Evolutionary conservation across 2,329 filamentous ascomycete genomes (phyloP), one percentile per base, ranked within the genome.

Genomic region (Calonectria crousiana): DNA sequence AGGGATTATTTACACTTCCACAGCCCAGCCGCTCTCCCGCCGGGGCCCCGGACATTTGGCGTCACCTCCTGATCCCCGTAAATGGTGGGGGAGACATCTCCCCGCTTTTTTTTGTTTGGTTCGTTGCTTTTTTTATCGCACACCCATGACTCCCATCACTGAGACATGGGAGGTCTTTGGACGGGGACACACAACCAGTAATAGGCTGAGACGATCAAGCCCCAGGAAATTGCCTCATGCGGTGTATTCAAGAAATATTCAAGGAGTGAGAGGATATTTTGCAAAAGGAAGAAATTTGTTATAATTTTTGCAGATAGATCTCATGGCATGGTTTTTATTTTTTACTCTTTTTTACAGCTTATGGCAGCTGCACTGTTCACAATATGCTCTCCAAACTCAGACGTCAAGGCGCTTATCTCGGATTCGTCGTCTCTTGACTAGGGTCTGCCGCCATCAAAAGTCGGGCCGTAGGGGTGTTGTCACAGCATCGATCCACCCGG

Each of bases 111-210:
- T 53, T 60, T 60, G 13, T 30, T 62, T 60, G 56, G 32, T 60
- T 87, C 79, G 34, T 64, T 58, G 38, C 60, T 65, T 65, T 65
- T 49, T 47, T 49, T 65, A 47, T 65, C 41, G 41, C 38, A 4
- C 9, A 36, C 36, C 56, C 56, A 60, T 60, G 32, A 6, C 52
- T 20, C 30, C 52, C 52, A 56, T 56, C 52, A 4, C 23, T 26
- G 23, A 36, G 32, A 36, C 56, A 11, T 41, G 38, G 34, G 32
- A 34, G 26, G 34, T 23, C 23, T 38, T 11, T n/a, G 56, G 52
- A 30, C 10, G 30, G 52, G 20, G 28, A 62, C 56, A 41, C n/a
- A 26, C 56, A 36, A 62, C 34, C 34, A 41, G 14, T 38, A 16
- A 62, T 28, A 41, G 14, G 23, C 23, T 6, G 23, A 8, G 23